A percentile compares a stretch with the other conserved stretches of the same genome.
These are phyloP conservation scores for Nicotiana knightiana DNA, from an alignment of 257 asterid genomes.

Conservation along the genomic window DNA sequence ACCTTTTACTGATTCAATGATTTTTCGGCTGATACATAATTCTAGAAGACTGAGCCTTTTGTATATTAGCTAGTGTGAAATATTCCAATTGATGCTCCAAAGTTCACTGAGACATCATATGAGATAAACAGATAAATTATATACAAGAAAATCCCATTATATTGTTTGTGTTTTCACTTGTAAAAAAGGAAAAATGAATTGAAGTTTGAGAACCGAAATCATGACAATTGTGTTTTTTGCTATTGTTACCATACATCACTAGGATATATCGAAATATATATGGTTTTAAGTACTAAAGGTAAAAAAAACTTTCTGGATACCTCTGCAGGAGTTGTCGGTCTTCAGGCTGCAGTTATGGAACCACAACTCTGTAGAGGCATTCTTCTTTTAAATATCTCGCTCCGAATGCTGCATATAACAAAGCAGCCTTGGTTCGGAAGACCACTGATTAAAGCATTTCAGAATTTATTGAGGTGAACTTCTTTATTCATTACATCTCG, in stretches of 20 bases:
- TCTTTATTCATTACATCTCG: background rate
- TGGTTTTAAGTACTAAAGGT: background rate
- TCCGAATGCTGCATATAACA: conserved; percentile 83
- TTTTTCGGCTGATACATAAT: background rate
- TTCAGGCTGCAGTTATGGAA: conserved; percentile 79
- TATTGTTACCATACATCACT: background rate
- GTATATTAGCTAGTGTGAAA: too few species aligned
- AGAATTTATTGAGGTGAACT: conserved; percentile 65
- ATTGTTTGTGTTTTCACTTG: background rate
- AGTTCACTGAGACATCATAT: background rate
- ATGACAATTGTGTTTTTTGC: background rate
- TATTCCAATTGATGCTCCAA: background rate
- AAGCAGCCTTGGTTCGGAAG: conserved; percentile 91
- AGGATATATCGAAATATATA: background rate
- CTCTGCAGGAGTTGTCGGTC: conserved; percentile 82
- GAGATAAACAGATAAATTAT: background rate
- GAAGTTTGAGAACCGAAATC: background rate
- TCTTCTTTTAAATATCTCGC: conserved; percentile 77
- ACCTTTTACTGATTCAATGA: background rate
- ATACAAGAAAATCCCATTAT: background rate
- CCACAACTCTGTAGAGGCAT: conserved; percentile 71
- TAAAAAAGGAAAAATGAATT: too few species aligned
- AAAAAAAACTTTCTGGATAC: background rate
- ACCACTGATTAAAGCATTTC: conserved; percentile 78
- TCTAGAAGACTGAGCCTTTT: background rate